Evolutionary conservation across 2,329 filamentous ascomycete genomes (phyloP), one percentile per base, ranked within the genome.

Genomic region (Thermothelomyces thermophilus): DNA sequence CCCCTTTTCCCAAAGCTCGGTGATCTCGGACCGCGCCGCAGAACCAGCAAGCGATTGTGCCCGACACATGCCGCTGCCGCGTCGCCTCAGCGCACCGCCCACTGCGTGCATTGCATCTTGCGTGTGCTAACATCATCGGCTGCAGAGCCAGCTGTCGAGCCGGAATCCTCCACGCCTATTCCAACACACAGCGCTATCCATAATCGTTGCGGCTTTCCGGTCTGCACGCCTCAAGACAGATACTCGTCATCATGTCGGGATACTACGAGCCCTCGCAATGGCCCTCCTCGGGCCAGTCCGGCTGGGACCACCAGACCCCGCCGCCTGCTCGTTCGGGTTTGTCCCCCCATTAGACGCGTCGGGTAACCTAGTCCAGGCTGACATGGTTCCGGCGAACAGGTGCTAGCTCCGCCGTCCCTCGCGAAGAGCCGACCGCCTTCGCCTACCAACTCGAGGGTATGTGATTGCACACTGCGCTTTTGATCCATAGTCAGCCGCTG

Each of bases 391-490:
- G 33, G 22, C 17, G 22, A 19, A 33, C 51, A 67, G 65, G 64
- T 53, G 61, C 66, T 30, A 68, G 61, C 56, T 68, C 66, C 5
- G 60, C 60, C 19, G 63, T 68, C 46, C 66, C 66, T 9, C 59
- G 62, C 44, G 63, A 66, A 50, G 65, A 64, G 36, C 52, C 65
- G 17, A 48, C 61, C 14, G 66, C 66, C 8, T 69, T 69, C 46
- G 48, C 56, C 39, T 63, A 67, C 50, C 66, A 69, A 47, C 50
- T 68, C 26, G 66, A 69, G 59, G 66, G 66, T 68, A 66, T 46
- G 66, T 66, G 31, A 36, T 30, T 40, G 30, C 35, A 11, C 17
- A 11, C 30, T 35, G 1, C 33, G 13, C 33, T 16, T n/a, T 16
- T 5, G 22, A 24, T 31, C 9, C 24, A 13, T 17, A 17, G n/a